Conservation (phyloP, 2,329 filamentous ascomycete species). For the Sporothrix sp. region DNA sequence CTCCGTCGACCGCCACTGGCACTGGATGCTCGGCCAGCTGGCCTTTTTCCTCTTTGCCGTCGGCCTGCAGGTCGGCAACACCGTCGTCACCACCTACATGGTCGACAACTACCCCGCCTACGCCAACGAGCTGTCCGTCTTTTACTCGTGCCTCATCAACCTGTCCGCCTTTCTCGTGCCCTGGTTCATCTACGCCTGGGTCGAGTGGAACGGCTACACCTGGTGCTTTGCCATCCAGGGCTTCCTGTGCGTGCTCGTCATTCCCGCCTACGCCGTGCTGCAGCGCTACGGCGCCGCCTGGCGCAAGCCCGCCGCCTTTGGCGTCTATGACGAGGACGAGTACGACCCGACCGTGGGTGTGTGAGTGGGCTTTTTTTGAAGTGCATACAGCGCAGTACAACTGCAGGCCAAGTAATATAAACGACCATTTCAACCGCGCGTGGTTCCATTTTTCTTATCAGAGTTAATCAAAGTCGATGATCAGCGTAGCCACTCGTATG, state of each 20-base stretch:
- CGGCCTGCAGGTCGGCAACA: conserved; percentile 49
- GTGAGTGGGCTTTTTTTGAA: too few relatives aligned
- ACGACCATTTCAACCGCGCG: too few relatives aligned
- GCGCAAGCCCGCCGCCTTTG: conserved; percentile 6
- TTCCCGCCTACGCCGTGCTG: conserved; percentile 9
- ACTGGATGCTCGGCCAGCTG: conserved; percentile 48
- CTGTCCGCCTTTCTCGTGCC: conserved; percentile 35
- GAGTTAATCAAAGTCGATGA: too few relatives aligned
- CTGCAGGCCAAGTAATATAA: too few relatives aligned
- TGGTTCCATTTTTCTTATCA: too few relatives aligned
- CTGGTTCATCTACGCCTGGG: conserved; percentile 43
- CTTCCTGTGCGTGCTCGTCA: conserved; percentile 27
- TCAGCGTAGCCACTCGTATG: too few relatives aligned
- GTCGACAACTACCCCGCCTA: conserved; percentile 47
- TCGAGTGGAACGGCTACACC: conserved; percentile 35
- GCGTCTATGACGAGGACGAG: background rate
- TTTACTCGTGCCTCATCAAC: conserved; percentile 45
- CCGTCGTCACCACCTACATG: conserved; percentile 40
- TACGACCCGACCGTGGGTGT: conserved; percentile 1
- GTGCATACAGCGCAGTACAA: too few relatives aligned
- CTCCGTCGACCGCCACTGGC: conserved; percentile 40
- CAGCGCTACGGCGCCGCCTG: conserved; percentile 1
- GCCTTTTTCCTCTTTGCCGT: conserved; percentile 45
- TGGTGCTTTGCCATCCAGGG: conserved; percentile 42
- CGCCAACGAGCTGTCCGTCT: conserved; percentile 43